Evolutionary conservation across 2,329 filamentous ascomycete genomes (phyloP).

Genomic region (Fusarium illudens): DNA sequence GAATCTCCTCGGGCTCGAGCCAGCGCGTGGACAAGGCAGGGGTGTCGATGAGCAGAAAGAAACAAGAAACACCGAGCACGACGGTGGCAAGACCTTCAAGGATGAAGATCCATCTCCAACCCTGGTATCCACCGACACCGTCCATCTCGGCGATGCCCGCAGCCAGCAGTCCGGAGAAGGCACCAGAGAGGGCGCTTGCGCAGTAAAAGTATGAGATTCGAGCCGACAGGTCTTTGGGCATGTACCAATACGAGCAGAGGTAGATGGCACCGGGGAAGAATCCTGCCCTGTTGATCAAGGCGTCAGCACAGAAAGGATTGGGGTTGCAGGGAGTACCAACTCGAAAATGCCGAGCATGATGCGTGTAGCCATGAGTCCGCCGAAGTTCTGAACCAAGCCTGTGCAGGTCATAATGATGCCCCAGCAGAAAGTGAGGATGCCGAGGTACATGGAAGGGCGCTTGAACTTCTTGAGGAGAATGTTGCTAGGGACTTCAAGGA

Average conservation of each 20-base stretch:
- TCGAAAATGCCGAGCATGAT: conserved; percentile 75
- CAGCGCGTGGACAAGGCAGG: conserved; percentile 48
- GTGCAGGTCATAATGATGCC: conserved; percentile 71
- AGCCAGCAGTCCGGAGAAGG: conserved; percentile 74
- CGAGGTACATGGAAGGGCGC: conserved; percentile 39
- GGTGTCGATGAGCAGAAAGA: conserved; percentile 56
- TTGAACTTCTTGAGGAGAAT: conserved; percentile 39
- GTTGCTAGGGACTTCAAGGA: conserved; percentile 40
- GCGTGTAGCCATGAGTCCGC: conserved; percentile 67
- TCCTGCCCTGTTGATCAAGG: conserved; percentile 56
- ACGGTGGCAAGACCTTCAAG: conserved; percentile 47
- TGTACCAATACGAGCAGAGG: conserved; percentile 82
- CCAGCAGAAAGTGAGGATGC: conserved; percentile 56
- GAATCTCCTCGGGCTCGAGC: conserved; percentile 43
- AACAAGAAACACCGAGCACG: conserved; percentile 48
- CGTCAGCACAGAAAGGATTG: neutral
- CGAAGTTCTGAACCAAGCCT: conserved; percentile 66
- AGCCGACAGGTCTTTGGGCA: conserved; percentile 75
- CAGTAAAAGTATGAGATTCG: conserved; percentile 81
- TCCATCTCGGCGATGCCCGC: conserved; percentile 73
- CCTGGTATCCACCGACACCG: conserved; percentile 59
- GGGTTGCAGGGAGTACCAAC: conserved; percentile 28
- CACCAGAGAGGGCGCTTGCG: conserved; percentile 77
- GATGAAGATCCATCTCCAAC: conserved; percentile 43
- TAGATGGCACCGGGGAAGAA: conserved; percentile 78